These are phyloP conservation scores for Heteromeles arbutifolia DNA, from an alignment of 306 rosid genomes.

Conservation along the genomic window DNA sequence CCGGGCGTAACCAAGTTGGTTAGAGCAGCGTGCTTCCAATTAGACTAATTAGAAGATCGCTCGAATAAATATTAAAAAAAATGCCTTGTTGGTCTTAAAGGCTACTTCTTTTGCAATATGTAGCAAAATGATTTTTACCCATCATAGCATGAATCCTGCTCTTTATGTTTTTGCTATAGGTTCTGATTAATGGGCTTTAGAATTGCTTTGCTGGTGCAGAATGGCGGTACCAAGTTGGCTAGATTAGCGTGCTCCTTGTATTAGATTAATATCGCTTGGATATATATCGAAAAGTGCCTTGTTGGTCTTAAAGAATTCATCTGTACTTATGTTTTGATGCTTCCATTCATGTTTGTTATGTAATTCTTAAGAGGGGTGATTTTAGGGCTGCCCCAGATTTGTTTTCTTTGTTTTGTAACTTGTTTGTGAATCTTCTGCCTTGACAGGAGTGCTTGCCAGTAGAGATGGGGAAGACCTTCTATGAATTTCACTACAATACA, in stretches of 20 bases:
- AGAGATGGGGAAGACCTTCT: slow-evolving; percentile 56
- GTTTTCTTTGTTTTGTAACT: neutral
- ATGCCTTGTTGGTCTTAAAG: neutral
- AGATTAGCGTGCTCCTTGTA: neutral
- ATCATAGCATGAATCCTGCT: neutral
- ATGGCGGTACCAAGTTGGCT: neutral
- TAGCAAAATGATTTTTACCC: neutral
- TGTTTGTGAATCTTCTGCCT: neutral
- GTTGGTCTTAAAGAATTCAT: neutral
- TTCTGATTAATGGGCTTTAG: neutral
- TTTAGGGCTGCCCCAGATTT: neutral
- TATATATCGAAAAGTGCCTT: neutral
- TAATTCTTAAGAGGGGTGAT: too few relatives aligned
- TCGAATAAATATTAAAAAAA: neutral
- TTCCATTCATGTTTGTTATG: neutral
- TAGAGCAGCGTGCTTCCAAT: too few relatives aligned
- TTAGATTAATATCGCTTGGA: neutral
- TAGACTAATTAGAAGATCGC: too few relatives aligned
- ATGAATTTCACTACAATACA: slow-evolving; percentile 85
- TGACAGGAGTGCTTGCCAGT: slow-evolving; percentile 68
- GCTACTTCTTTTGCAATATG: neutral
- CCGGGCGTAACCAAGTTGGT: too few relatives aligned
- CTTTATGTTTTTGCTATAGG: neutral
- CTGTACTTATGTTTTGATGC: neutral
- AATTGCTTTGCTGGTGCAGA: too few relatives aligned